Percentiles rank a stretch among this genome's conserved stretches.
phyloP scores from a whole-genome alignment of 805 yeast genomes.

The Yarrowia sp. region DNA sequence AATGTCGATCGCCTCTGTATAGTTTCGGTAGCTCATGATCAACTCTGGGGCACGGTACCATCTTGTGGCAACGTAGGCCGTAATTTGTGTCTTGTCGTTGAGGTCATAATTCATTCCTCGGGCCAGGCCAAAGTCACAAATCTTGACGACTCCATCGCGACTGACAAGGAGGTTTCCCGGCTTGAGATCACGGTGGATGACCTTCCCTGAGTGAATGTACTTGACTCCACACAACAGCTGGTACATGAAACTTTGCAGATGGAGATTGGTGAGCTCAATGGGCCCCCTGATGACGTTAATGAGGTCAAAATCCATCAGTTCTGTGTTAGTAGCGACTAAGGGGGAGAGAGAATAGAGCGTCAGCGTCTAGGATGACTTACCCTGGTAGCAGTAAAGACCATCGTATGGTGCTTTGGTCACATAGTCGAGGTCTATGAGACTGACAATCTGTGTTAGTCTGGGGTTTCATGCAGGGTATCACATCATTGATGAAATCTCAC shows the following conservation, averaged over 20 bases:
- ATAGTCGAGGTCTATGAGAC: conserved; percentile 69
- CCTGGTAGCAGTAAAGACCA: conserved; percentile 83
- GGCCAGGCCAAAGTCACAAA: conserved; percentile 93
- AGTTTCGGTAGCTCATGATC: conserved; percentile 55
- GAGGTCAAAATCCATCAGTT: conserved; percentile 75
- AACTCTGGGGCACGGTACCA: conserved; percentile 97
- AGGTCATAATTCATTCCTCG: conserved; percentile 52
- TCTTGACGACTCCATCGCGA: conserved; percentile 68
- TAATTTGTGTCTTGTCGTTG: conserved; percentile 31
- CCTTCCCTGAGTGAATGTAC: conserved; percentile 88
- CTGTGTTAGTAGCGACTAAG: conserved; percentile 37
- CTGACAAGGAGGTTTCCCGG: conserved; percentile 86
- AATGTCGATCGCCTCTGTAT: conserved; percentile 62
- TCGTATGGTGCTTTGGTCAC: conserved; percentile 64
- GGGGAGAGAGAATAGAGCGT: neutral
- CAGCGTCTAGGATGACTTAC: conserved; percentile 18
- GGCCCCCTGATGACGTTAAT: conserved; percentile 64
- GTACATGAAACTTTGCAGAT: conserved; percentile 68
- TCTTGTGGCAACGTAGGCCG: conserved; percentile 79
- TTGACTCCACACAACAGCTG: conserved; percentile 84
- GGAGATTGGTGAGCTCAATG: conserved; percentile 79
- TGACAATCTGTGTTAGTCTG: conserved; percentile 49
- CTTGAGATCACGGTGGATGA: conserved; percentile 86
- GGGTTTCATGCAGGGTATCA: neutral
- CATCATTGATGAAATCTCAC: conserved; percentile 32